Base-by-base conservation (phyloP, 2,329 filamentous ascomycete species). In the Ophiocordyceps sinensis region DNA sequence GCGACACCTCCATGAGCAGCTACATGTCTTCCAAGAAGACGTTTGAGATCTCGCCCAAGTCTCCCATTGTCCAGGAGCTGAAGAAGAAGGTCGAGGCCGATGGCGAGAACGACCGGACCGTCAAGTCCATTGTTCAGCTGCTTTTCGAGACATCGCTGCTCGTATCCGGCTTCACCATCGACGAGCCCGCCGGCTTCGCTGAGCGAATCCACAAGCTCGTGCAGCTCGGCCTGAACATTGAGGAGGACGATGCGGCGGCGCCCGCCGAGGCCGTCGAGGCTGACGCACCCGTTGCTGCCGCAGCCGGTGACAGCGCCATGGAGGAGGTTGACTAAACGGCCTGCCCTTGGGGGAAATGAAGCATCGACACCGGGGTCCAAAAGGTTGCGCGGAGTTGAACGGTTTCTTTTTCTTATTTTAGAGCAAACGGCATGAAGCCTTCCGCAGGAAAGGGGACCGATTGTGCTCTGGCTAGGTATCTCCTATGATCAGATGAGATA, bases 11-110 rank as follows among this genome's bases (percentile, higher is more conserved):
- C 59, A 98, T 98, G 91, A 86, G 79, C 70, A 94, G 86, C 57
- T 98, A 98, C 85, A 98, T 98, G 91, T 93, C 86, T 52, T 96
- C 89, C 65, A 98, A 98, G 88, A 98, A 98, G 86, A 98, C 91
- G 28, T 96, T 98, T 55, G 91, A 98, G 76, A 96, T 98, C 70
- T 96, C 91, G n/a, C 91, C 91, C 66, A 89, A 91, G 77, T 94
- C 86, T 57, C 64, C 86, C 51, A 98, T 98, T 68, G 80, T 98
- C 75, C 84, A 94, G 80, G 91, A 96, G 78, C 82, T 98, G 61
- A 95, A 93, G 85, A 87, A 83, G 73, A 98, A 98, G 86, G 86
- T 96, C 48, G 91, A 96, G 77, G 64, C 81, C 45, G 91, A 98
- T 59, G 91, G 91, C 50, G 89, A 95, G 83, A 89, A 88, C 65